phyloP scores from a whole-genome alignment of 1,139 yeast genomes.

The Arxiozyma slooffiae region DNA sequence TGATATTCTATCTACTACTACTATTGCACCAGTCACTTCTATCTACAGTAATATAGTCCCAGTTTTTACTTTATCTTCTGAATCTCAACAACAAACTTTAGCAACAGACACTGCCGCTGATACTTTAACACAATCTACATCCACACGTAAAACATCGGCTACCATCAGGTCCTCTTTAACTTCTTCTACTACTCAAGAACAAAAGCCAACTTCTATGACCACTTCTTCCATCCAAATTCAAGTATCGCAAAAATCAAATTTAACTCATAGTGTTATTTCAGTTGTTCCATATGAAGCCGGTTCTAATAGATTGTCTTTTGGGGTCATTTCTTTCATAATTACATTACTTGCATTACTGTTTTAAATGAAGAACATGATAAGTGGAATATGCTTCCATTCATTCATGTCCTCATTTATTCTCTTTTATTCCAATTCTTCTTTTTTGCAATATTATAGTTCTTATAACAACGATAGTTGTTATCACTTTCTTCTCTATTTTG shows the following conservation, averaged over 20 bases:
- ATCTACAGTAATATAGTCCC: slow-evolving; percentile 3
- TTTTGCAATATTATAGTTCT: not conserved
- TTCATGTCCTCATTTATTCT: not conserved
- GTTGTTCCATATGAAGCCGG: slow-evolving; percentile 8
- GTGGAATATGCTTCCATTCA: not conserved
- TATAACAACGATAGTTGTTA: not conserved
- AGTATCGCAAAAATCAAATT: not conserved
- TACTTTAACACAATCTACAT: not conserved
- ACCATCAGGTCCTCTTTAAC: not conserved
- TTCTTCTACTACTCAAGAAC: not conserved
- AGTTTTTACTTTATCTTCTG: slow-evolving; percentile 2
- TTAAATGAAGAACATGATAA: not conserved
- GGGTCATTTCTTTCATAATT: slow-evolving; percentile 5
- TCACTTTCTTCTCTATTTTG: not conserved
- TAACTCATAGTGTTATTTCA: slow-evolving; percentile 4
- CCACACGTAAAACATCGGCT: slow-evolving; percentile 1
- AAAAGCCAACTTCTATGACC: not conserved
- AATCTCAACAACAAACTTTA: not conserved
- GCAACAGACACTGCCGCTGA: not conserved
- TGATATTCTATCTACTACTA: not conserved
- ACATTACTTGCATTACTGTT: slow-evolving; percentile 7
- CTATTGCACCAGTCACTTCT: slow-evolving; percentile 1
- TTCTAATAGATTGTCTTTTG: slow-evolving; percentile 6
- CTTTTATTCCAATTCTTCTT: not conserved
- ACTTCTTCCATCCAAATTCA: not conserved